phyloP scores from a whole-genome alignment of 352 stramenopile genomes.

The Phytophthora pini region DNA sequence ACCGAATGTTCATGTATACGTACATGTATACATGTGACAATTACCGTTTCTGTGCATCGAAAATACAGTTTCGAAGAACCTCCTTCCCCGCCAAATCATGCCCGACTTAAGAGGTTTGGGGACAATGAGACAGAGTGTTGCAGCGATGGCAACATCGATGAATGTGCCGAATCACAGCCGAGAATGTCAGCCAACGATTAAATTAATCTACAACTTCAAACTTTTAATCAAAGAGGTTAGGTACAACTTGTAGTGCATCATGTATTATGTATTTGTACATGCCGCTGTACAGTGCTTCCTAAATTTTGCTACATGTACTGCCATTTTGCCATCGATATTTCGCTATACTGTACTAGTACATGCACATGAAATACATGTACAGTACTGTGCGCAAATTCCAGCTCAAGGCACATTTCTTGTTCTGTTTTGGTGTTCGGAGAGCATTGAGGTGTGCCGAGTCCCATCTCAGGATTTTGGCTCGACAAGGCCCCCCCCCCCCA shows the following conservation, averaged over 20 bases:
- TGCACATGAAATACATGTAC: not conserved
- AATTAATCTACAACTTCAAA: too few species aligned
- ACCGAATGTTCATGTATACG: too few species aligned
- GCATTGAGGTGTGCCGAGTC: not conserved
- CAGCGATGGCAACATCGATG: not conserved
- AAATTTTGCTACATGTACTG: too few species aligned
- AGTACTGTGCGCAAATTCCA: not conserved
- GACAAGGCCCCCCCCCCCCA: not conserved
- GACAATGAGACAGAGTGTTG: not conserved
- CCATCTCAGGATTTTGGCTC: slow-evolving; percentile 5
- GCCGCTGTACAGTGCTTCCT: too few species aligned
- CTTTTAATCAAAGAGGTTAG: too few species aligned
- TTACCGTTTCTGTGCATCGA: not conserved
- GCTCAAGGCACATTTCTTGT: not conserved
- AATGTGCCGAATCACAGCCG: not conserved
- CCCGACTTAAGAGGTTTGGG: not conserved
- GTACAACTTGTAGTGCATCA: too few species aligned
- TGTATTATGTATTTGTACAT: too few species aligned
- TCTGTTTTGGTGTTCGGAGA: not conserved
- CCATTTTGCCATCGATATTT: too few species aligned
- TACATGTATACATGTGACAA: too few species aligned
- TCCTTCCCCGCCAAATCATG: not conserved
- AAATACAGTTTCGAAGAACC: not conserved
- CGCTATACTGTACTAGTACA: not conserved
- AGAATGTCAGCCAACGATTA: too few species aligned